Base-by-base conservation (phyloP, 495 filamentous ascomycete genomes). In the Ramalina intermedia region DNA sequence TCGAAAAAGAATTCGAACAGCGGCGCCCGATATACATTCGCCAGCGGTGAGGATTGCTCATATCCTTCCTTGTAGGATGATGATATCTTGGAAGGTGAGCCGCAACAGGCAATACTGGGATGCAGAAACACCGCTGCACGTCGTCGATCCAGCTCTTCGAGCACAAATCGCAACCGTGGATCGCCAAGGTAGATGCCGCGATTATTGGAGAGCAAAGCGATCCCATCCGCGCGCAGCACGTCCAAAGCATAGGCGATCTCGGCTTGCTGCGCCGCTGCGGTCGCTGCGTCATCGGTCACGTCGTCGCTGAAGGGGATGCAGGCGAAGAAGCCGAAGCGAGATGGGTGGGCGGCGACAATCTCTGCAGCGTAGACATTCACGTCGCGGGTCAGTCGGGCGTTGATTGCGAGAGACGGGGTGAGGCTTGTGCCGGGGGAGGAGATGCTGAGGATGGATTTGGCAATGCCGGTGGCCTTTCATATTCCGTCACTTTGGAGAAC, bases 1-100 rank as follows among this genome's bases (percentile, higher is more conserved):
- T 79, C 75, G 52, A 80, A 76, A 33, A 77, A 62, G 56, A 75
- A 79, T 52, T 79, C 75, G 41, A 76, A 63, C 37, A 75, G 61
- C 0, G 76, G 76, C 16, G 60, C 60, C 1, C 71, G 63, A 37
- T 72, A 68, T 9, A 63, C 57, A 5, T 56, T 52, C 18, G 63
- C 57, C 2, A 63, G 60, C 17, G 53, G 46, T 1, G 41, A 37
- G 12, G 49, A 46, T 4, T 9, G 3, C 20, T 53, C 50, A 43
- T 51, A 1, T 35, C 47, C 49, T 41, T 18, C 23, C 46, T 47
- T 48, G 5, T 21, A 9, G 6, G 20, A 29, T 8, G 18, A 27
- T 40, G 46, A 49, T 16, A 57, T 1, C 26, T 8, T 24, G n/a
- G 7, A 12, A 45, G 41, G 23, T 6, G 23, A 24, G 23, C 23